These are phyloP conservation scores for Neospermospora avenae DNA, from an alignment of 2,329 filamentous ascomycete species.

Conservation along the genomic window DNA sequence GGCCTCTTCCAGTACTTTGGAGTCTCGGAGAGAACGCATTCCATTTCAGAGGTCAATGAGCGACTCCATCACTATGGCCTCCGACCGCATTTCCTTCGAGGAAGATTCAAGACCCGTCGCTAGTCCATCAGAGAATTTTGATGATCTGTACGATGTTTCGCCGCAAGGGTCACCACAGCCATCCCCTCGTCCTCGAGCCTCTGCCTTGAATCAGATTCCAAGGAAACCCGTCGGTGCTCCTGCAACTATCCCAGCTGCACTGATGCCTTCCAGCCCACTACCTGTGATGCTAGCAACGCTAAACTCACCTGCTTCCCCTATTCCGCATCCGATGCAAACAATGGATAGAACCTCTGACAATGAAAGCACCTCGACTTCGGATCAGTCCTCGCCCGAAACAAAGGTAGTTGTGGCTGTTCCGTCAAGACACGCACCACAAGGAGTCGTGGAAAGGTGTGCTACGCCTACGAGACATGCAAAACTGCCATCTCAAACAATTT, in stretches of 20 bases:
- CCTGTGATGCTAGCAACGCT: constrained; percentile 24
- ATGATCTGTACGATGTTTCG: constrained; percentile 37
- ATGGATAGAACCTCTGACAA: constrained; percentile 1
- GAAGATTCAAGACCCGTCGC: constrained; percentile 35
- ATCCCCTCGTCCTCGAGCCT: constrained; percentile 9
- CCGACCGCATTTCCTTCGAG: constrained; percentile 23
- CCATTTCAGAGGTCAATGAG: constrained; percentile 38
- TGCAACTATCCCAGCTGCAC: constrained; percentile 4
- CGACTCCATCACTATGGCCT: constrained; percentile 36
- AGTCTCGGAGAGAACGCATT: constrained; percentile 26
- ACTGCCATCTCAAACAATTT: background rate
- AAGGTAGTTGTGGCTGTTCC: background rate
- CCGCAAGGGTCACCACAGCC: constrained; percentile 33
- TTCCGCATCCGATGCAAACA: constrained; percentile 21
- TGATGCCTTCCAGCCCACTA: constrained; percentile 8
- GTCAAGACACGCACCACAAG: constrained; percentile 11
- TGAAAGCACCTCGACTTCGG: background rate
- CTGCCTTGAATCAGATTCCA: constrained; percentile 22
- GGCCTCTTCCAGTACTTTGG: constrained; percentile 22
- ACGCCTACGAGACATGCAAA: background rate
- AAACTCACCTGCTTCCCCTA: constrained; percentile 26
- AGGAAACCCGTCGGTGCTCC: constrained; percentile 26
- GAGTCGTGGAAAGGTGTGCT: background rate
- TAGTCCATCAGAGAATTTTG: constrained; percentile 32
- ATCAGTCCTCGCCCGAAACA: background rate